Evolutionary conservation across 2,329 filamentous ascomycete species (phyloP).

Genomic region (Calycina herbarum): DNA sequence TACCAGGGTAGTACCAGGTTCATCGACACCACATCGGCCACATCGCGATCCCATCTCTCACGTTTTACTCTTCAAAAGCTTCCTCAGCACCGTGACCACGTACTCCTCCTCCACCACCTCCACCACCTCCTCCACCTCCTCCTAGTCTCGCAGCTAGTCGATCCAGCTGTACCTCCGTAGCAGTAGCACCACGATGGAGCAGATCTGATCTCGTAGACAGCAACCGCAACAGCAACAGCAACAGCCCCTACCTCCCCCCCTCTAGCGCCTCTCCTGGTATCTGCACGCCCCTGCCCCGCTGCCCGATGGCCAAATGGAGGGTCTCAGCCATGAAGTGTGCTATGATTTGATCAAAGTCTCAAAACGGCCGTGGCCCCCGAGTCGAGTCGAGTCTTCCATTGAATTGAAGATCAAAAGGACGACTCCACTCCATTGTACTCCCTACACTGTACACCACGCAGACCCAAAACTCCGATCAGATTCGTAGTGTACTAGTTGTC

Average conservation of each 20-base stretch:
- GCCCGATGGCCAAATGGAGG: conserved; percentile 2
- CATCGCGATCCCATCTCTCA: too few relatives aligned
- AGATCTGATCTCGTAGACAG: too few relatives aligned
- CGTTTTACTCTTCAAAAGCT: too few relatives aligned
- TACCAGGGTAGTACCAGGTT: too few relatives aligned
- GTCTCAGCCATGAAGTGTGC: not conserved
- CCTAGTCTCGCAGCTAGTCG: not conserved
- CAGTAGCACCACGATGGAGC: not conserved
- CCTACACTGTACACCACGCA: not conserved
- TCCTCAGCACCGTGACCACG: too few relatives aligned
- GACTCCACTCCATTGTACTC: not conserved
- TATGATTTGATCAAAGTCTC: not conserved
- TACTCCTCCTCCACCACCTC: too few relatives aligned
- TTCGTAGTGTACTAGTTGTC: not conserved
- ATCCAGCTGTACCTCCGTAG: not conserved
- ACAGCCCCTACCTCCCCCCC: not conserved
- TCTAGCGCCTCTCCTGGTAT: not conserved
- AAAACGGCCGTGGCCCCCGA: not conserved
- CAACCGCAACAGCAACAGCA: too few relatives aligned
- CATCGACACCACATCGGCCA: too few relatives aligned
- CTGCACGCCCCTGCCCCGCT: not conserved
- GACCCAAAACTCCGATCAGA: not conserved
- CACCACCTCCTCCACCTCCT: too few relatives aligned
- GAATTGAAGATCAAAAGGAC: not conserved
- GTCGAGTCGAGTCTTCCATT: not conserved